Evolutionary conservation across 208 protist genomes (phyloP), one percentile per base, ranked within the genome.

Genomic region (Trypanosoma scelopori): DNA sequence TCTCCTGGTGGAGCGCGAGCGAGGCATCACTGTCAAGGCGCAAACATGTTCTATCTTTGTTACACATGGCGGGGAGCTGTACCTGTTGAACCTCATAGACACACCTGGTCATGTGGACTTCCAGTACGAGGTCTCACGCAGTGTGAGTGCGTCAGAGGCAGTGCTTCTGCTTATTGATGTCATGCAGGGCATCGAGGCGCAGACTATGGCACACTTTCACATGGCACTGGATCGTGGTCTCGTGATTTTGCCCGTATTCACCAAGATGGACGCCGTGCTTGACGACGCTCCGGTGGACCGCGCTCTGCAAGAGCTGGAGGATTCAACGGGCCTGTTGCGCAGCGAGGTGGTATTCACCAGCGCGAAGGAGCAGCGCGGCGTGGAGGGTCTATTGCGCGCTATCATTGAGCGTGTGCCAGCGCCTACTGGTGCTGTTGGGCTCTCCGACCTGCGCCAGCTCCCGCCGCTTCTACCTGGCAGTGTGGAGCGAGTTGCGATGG

Each of bases 41-140:
- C 93, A 98, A 61, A 96, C 94, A 15, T 94, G 90, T 69, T 94
- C 94, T 15, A 82, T 99, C 55, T 82, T 98, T 61, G 67, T 91
- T 18, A 49, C 35, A 13, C 57, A 67, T n/a, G 39, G 55, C 18
- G 74, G 50, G 1, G 74, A 82, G 51, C 77, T 82, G 61, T 98
- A 93, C 65, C 61, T 99, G 7, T 65, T 99, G n/a, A 99, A 99
- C 71, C 87, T 99, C 15, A 99, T 99, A 69, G 98, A 99, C 78
- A 99, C 87, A 5, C 91, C 93, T 0, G 98, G 98, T 1, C 98
- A 99, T 81, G 97, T 99, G 0, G 98, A 99, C 78, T 99, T 99
- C 48, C 98, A 98, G 79, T 98, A 99, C 71, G 87, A 97, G 69
- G 92, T 99, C 7, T 97, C 90, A 11, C 88, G 98, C 52, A 98